Conservation (phyloP, 441 rosid genomes). For the Mallotus repandus region DNA sequence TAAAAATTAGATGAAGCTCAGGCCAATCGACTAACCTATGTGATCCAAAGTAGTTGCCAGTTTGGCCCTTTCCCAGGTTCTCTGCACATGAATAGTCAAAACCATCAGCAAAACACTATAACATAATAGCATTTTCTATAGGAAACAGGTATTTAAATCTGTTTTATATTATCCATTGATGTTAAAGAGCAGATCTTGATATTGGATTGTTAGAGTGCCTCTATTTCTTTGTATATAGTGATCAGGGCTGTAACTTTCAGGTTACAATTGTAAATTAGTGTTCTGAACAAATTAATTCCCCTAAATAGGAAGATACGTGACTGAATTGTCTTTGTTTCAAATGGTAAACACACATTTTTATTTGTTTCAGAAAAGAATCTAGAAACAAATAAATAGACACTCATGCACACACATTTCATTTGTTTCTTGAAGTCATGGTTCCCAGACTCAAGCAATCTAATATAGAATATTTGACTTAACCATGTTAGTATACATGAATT, state of each 20-base stretch:
- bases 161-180: background rate
- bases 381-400: too few relatives aligned
- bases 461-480: background rate
- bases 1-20: background rate
- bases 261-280: background rate
- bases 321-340: background rate
- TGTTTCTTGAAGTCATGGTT: too few relatives aligned
- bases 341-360: background rate
- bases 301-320: background rate
- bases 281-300: background rate
- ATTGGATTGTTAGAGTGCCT: background rate
- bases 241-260: too few relatives aligned
- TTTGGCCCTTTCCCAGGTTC: slow-evolving; percentile 95
- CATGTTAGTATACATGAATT: background rate
- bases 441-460: background rate
- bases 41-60: slow-evolving; percentile 77
- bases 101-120: slow-evolving; percentile 4
- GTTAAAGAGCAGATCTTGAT: background rate
- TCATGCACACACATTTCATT: too few relatives aligned
- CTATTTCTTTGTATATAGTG: background rate
- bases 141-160: too few relatives aligned
- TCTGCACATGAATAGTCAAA: slow-evolving; percentile 42
- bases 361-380: too few relatives aligned
- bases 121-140: background rate
- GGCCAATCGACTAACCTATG: slow-evolving; percentile 42